Evolutionary conservation across 2,329 filamentous ascomycete species (phyloP).

Genomic region (Daldinia sp.): DNA sequence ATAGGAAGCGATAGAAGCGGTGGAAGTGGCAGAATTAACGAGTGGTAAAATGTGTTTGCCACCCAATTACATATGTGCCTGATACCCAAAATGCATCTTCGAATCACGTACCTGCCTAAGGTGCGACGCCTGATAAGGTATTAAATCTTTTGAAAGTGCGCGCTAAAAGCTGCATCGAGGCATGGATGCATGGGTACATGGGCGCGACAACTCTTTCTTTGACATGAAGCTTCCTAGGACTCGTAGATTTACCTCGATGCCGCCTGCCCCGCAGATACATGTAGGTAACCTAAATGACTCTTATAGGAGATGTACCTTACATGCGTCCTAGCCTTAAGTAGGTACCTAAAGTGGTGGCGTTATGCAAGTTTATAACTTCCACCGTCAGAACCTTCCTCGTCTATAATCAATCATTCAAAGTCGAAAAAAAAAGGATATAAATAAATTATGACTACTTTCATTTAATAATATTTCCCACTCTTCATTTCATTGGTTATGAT

Average conservation of each 20-base stretch:
- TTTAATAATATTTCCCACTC: neutral
- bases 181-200: no score
- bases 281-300: no score
- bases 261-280: no score
- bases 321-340: no score
- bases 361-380: slow-evolving; percentile 10
- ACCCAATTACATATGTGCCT: slow-evolving; percentile 27
- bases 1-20: neutral
- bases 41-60: slow-evolving; percentile 16
- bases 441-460: slow-evolving; percentile 1
- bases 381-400: neutral
- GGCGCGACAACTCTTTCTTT: no score
- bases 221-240: no score
- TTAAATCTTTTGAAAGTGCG: neutral
- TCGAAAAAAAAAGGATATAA: slow-evolving; percentile 13
- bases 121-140: neutral
- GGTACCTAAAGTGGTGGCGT: neutral
- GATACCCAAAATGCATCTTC: neutral
- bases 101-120: no score
- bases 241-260: no score
- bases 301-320: no score
- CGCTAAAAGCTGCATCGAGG: no score
- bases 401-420: neutral
- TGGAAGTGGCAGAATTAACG: no score
- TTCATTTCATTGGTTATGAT: slow-evolving; percentile 8